Evolutionary conservation across 805 yeast genomes (phyloP).

Genomic region (Saturnispora diversa): DNA sequence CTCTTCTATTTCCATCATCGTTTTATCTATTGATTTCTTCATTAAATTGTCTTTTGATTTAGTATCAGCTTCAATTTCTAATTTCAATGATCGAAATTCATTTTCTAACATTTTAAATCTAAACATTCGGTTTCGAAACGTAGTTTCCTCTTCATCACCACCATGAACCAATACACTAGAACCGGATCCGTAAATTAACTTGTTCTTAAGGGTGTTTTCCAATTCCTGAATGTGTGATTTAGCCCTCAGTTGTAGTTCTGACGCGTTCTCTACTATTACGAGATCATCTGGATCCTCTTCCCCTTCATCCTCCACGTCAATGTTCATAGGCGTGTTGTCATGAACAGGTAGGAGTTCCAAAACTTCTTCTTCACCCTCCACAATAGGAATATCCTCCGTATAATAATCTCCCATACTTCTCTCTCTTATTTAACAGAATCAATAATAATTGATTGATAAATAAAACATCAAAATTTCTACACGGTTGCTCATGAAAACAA

Average conservation of each 20-base stretch:
- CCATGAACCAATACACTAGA: neutral
- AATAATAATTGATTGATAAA: too few species aligned
- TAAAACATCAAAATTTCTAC: too few species aligned
- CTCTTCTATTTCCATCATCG: conserved; percentile 2
- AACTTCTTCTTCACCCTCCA: conserved; percentile 18
- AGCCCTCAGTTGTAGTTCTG: conserved; percentile 4
- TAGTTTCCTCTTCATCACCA: neutral
- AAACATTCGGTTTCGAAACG: conserved; percentile 5
- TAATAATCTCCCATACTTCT: conserved; percentile 18
- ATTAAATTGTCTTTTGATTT: neutral
- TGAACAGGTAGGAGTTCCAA: conserved; percentile 16
- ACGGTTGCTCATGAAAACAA: too few species aligned
- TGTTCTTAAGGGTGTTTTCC: conserved; percentile 5
- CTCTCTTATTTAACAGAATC: neutral
- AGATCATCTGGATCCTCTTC: conserved; percentile 12
- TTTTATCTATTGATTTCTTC: conserved; percentile 3
- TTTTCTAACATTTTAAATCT: conserved; percentile 12
- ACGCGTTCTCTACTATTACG: conserved; percentile 5
- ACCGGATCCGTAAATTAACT: neutral
- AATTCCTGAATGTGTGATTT: conserved; percentile 7
- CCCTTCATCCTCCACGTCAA: neutral
- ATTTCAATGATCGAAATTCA: conserved; percentile 12
- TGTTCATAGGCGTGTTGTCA: neutral
- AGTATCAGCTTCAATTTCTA: conserved; percentile 10
- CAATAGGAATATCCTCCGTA: conserved; percentile 21